These are phyloP conservation scores for Setaria viridis DNA, from an alignment of 202 grass and related monocot species.

Conservation along the genomic window DNA sequence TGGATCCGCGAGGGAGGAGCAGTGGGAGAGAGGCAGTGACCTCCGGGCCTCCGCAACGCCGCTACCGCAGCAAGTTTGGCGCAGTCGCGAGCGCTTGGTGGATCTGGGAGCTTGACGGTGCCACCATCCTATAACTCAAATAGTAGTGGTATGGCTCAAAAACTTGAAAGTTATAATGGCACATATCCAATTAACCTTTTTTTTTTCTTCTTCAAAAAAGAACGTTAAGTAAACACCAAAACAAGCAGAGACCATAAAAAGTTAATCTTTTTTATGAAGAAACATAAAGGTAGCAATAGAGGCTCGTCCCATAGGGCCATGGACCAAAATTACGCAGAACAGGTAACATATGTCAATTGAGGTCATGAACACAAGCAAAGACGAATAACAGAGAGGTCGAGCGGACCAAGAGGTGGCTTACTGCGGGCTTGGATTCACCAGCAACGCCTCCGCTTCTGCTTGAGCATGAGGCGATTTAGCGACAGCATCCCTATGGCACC, in stretches of 20 bases:
- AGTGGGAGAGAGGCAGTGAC: too few relatives aligned
- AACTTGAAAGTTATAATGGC: too few relatives aligned
- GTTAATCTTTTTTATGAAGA: not conserved
- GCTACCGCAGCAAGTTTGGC: too few relatives aligned
- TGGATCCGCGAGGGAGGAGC: too few relatives aligned
- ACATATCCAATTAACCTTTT: not conserved
- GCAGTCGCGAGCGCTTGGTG: too few relatives aligned
- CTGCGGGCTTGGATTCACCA: not conserved
- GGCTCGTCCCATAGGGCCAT: too few relatives aligned
- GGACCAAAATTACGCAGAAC: too few relatives aligned
- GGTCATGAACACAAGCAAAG: not conserved
- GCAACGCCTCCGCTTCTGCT: not conserved
- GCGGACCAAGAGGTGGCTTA: not conserved
- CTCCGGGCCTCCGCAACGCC: too few relatives aligned
- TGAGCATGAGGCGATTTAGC: not conserved
- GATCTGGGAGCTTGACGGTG: too few relatives aligned
- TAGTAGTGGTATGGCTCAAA: too few relatives aligned
- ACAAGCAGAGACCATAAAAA: not conserved
- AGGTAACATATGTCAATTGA: not conserved
- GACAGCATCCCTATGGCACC: not conserved
- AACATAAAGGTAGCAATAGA: not conserved
- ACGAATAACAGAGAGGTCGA: not conserved
- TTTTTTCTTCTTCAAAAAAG: not conserved
- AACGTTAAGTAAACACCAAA: not conserved
- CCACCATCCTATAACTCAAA: too few relatives aligned